Evolutionary conservation across 176 grass and related monocot species (phyloP).

Genomic region (Hordeum marinum): DNA sequence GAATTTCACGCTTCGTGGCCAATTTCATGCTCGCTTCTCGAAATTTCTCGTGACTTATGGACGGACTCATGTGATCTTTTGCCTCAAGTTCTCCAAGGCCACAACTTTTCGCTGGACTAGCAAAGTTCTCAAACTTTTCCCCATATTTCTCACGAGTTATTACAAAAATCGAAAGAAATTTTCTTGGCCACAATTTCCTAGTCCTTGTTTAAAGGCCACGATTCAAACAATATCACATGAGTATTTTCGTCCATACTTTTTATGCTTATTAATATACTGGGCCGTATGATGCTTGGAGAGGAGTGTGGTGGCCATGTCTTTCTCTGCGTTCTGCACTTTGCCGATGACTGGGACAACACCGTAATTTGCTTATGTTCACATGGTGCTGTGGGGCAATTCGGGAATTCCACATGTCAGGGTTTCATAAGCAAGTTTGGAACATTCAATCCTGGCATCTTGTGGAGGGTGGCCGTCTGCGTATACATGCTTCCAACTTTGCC

Average conservation of each 20-base stretch:
- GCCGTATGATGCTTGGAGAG: constrained; percentile 8
- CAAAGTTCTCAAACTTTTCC: neutral
- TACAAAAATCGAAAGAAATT: neutral
- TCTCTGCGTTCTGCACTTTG: neutral
- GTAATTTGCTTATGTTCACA: constrained; percentile 18
- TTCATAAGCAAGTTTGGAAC: constrained; percentile 30
- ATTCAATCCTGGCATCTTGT: constrained; percentile 25
- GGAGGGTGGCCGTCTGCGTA: constrained; percentile 18
- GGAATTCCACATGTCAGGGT: constrained; percentile 37
- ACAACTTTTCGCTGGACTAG: neutral
- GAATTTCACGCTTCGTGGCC: neutral
- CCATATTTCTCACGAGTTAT: neutral
- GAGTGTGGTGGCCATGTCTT: constrained; percentile 37
- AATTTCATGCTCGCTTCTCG: neutral
- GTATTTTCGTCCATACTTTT: neutral
- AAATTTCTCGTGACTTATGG: neutral
- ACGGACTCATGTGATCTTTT: neutral
- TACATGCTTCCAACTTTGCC: constrained; percentile 25
- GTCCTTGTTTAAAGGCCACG: neutral
- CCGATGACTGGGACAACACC: constrained; percentile 10
- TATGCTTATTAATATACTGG: constrained; percentile 15
- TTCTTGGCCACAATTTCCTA: neutral
- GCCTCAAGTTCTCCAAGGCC: neutral
- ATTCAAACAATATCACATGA: neutral
- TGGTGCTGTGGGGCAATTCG: constrained; percentile 19